These are phyloP conservation scores for Marchantia paleacea DNA, from an alignment of 225 moss, liverwort and hornwort genomes.

Conservation along the genomic window DNA sequence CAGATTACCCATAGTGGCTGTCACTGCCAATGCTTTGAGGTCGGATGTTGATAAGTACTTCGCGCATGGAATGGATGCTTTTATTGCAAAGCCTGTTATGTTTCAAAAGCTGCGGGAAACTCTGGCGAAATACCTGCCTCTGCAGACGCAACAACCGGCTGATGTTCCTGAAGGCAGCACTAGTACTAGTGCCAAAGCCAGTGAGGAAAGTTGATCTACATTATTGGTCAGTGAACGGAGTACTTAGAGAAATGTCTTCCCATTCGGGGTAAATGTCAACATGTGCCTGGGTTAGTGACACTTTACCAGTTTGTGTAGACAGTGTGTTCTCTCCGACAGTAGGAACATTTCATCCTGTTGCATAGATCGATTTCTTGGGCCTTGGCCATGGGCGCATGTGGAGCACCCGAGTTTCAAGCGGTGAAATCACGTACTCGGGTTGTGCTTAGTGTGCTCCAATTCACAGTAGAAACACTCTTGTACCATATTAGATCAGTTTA, in stretches of 20 bases:
- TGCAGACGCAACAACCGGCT: constrained; percentile 3
- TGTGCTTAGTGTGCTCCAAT: background rate
- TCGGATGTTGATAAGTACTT: constrained; percentile 27
- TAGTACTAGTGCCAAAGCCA: constrained; percentile 1
- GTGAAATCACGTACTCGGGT: background rate
- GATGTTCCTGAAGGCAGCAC: constrained; percentile 10
- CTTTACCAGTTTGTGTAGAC: background rate
- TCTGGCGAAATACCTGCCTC: constrained; percentile 27
- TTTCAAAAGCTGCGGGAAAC: constrained; percentile 29
- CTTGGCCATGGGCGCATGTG: background rate
- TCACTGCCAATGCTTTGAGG: constrained; percentile 27
- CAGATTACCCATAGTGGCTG: constrained; percentile 30
- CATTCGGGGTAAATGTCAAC: background rate
- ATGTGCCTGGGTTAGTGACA: background rate
- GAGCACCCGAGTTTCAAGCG: background rate
- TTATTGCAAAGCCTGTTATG: constrained; percentile 32
- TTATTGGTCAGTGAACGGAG: background rate
- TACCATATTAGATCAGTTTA: background rate
- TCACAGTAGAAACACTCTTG: background rate
- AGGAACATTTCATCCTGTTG: background rate
- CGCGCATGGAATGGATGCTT: constrained; percentile 35
- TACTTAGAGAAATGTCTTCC: background rate
- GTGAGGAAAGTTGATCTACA: background rate
- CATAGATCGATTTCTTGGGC: background rate
- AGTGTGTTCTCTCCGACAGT: background rate